Conservation (phyloP, 495 filamentous ascomycete genomes). For the Penicillium riverlandense region DNA sequence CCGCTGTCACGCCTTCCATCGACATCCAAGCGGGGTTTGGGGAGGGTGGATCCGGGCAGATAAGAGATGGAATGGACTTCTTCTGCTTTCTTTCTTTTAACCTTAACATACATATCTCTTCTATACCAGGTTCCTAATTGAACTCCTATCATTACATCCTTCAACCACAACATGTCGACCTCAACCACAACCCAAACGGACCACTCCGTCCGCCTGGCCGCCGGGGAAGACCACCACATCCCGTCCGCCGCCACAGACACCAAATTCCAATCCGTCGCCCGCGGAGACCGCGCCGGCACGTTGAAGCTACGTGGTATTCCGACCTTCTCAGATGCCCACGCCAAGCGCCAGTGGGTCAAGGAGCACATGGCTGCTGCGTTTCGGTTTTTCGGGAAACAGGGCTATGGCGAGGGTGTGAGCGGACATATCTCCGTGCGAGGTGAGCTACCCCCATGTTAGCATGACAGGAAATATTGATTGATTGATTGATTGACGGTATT, state of each 20-base stretch:
- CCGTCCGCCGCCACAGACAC: slow-evolving; percentile 16
- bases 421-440: slow-evolving; percentile 53
- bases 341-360: slow-evolving; percentile 61
- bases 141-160: neutral
- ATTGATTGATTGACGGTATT: neutral
- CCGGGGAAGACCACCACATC: slow-evolving; percentile 10
- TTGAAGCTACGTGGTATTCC: slow-evolving; percentile 49
- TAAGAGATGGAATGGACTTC: slow-evolving; percentile 5
- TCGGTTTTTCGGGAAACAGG: slow-evolving; percentile 60
- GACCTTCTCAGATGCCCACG: slow-evolving; percentile 49
- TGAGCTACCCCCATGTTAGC: slow-evolving; percentile 2
- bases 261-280: slow-evolving; percentile 33
- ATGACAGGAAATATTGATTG: too few relatives aligned
- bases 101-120: neutral
- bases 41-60: slow-evolving; percentile 1
- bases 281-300: slow-evolving; percentile 30
- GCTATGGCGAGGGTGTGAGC: slow-evolving; percentile 65
- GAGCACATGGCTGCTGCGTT: slow-evolving; percentile 69
- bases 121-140: neutral
- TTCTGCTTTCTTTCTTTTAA: neutral
- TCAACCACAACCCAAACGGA: slow-evolving; percentile 10
- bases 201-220: slow-evolving; percentile 12
- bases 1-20: slow-evolving; percentile 6
- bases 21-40: slow-evolving; percentile 8
- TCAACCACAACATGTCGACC: slow-evolving; percentile 12